Evolutionary conservation across 73 alveolate species (phyloP).

Genomic region (Paramecium caudatum): DNA sequence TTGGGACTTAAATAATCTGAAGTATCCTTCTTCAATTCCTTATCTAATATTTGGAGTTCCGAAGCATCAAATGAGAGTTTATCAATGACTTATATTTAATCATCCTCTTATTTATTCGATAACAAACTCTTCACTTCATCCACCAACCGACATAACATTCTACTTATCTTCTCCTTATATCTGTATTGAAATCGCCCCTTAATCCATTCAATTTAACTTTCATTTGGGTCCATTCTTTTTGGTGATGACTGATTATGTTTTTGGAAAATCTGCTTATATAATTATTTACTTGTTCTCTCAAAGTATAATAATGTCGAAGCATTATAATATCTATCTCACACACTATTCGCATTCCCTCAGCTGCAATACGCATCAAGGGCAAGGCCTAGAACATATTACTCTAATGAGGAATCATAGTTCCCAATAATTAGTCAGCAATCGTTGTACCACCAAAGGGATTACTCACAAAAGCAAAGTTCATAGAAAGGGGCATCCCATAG

Average conservation of each 20-base stretch:
- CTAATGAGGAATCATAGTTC: background rate
- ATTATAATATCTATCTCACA: conserved; percentile 36
- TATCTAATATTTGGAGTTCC: background rate
- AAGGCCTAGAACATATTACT: conserved; percentile 5
- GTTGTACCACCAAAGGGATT: no score
- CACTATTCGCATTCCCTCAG: conserved; percentile 1
- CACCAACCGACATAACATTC: background rate
- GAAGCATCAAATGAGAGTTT: background rate
- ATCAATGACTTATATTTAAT: background rate
- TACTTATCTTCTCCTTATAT: background rate
- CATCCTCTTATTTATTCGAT: background rate
- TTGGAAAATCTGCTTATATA: background rate
- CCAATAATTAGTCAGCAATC: conserved; percentile 2
- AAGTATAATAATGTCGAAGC: background rate
- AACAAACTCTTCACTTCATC: background rate
- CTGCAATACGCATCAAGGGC: conserved; percentile 14
- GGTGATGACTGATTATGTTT: background rate
- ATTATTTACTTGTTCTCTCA: background rate
- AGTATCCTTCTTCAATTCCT: background rate
- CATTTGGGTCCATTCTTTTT: background rate
- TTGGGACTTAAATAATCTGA: background rate
- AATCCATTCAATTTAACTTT: background rate
- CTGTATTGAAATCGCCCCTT: background rate
- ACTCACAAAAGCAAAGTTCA: no score
- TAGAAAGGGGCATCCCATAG: no score